A percentile compares a stretch with the other conserved stretches of the same genome.
These are phyloP conservation scores for Phycomyces nitens DNA, from an alignment of 192 early-diverging fungal genomes.

Conservation along the genomic window DNA sequence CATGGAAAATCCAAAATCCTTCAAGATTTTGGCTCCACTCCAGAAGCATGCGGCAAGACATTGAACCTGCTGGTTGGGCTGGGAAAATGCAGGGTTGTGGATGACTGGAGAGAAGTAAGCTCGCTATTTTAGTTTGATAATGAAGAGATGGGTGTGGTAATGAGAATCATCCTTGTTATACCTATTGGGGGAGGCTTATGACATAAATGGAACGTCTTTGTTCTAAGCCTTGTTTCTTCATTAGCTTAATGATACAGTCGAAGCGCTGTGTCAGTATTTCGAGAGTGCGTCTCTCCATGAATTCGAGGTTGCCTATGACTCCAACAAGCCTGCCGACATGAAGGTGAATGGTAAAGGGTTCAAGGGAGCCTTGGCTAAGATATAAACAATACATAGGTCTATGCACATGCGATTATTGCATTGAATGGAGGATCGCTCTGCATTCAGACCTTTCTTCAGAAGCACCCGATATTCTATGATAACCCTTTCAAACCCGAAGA, in stretches of 20 bases:
- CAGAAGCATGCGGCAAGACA: conserved; percentile 58
- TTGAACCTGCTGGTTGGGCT: conserved; percentile 51
- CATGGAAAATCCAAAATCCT: conserved; percentile 70
- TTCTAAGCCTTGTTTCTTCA: neutral
- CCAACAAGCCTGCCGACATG: conserved; percentile 62
- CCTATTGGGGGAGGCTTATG: neutral
- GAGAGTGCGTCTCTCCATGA: conserved; percentile 68
- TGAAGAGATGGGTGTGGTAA: too few relatives aligned
- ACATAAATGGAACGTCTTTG: neutral
- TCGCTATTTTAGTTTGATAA: too few relatives aligned
- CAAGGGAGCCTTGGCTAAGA: neutral
- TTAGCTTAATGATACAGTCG: conserved; percentile 52
- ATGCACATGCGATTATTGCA: conserved; percentile 59
- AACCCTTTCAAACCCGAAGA: conserved; percentile 54
- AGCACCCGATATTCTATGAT: conserved; percentile 85
- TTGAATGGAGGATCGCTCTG: conserved; percentile 71
- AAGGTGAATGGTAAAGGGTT: conserved; percentile 31
- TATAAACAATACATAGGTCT: conserved; percentile 37
- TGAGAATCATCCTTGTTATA: neutral
- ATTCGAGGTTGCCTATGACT: conserved; percentile 78
- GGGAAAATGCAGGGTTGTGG: conserved; percentile 48
- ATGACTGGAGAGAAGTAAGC: conserved; percentile 57
- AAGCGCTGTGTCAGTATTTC: conserved; percentile 76
- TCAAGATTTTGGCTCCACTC: conserved; percentile 60
- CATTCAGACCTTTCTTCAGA: conserved; percentile 78